phyloP scores from a whole-genome alignment of 1,284 basidiomycete genomes.

The Irpex rosettiformis region DNA sequence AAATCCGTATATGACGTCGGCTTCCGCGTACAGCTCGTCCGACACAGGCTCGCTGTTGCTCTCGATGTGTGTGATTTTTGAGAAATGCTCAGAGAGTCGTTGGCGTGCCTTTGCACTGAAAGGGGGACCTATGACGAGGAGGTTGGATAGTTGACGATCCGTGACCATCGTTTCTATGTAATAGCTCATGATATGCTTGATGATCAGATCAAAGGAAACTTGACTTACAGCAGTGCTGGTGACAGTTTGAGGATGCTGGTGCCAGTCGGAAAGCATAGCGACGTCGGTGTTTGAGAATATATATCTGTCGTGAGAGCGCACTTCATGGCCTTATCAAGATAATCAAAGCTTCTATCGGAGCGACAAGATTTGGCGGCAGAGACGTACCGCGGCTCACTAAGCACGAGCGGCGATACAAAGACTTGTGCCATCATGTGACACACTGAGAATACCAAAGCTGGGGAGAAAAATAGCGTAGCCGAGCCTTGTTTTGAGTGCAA shows the following conservation, averaged over 20 bases:
- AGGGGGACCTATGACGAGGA: not conserved
- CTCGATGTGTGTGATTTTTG: not conserved
- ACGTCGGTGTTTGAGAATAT: too few species aligned
- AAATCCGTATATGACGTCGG: slow-evolving; percentile 11
- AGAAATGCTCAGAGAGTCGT: not conserved
- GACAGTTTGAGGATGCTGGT: too few species aligned
- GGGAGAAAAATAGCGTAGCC: not conserved
- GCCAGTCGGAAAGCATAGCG: too few species aligned
- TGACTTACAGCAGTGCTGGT: too few species aligned
- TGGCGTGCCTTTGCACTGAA: not conserved
- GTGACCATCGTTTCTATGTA: not conserved
- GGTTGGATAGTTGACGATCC: not conserved
- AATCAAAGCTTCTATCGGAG: not conserved
- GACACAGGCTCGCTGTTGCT: not conserved
- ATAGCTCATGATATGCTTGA: too few species aligned
- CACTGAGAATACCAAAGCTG: not conserved
- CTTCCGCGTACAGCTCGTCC: slow-evolving; percentile 4
- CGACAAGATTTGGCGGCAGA: not conserved
- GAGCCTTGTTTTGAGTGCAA: not conserved
- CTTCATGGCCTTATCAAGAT: not conserved
- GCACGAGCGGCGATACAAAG: not conserved
- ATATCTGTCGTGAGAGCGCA: too few species aligned
- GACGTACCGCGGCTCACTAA: not conserved
- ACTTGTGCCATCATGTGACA: not conserved
- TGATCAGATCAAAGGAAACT: too few species aligned